These are phyloP conservation scores for Penicillium sp. DNA, from an alignment of 2,329 filamentous ascomycete species.

Conservation along the genomic window DNA sequence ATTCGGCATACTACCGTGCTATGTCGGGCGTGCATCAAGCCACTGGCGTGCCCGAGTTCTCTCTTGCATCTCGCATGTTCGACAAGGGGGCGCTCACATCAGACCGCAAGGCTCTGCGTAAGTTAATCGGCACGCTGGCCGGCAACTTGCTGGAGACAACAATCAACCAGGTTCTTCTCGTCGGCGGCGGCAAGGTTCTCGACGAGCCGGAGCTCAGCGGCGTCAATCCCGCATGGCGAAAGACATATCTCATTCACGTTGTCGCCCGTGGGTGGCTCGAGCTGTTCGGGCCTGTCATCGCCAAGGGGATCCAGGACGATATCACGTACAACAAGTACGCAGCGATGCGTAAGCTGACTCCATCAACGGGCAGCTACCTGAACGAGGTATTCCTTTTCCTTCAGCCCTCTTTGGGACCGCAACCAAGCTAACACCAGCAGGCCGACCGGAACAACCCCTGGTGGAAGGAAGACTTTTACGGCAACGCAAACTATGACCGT, in stretches of 20 bases:
- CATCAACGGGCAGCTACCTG: constrained; percentile 42
- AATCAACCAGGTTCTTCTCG: constrained; percentile 24
- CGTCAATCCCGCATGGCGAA: constrained; percentile 59
- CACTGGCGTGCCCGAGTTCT: constrained; percentile 25
- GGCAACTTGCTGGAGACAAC: constrained; percentile 24
- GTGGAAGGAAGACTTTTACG: constrained; percentile 24
- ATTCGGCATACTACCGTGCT: constrained; percentile 33
- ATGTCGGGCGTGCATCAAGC: constrained; percentile 32
- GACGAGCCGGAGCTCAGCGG: constrained; percentile 46
- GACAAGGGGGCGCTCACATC: constrained; percentile 19
- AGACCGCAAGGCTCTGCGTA: constrained; percentile 5
- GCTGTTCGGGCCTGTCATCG: constrained; percentile 16
- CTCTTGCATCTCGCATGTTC: constrained; percentile 33
- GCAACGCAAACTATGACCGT: constrained; percentile 9
- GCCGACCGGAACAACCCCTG: constrained; percentile 25
- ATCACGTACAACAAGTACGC: constrained; percentile 37
- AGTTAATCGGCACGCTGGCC: constrained; percentile 17
- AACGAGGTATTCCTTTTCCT: constrained; percentile 34
- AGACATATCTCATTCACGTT: constrained; percentile 40
- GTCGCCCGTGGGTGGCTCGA: constrained; percentile 28
- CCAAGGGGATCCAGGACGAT: constrained; percentile 31
- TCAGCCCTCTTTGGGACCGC: not conserved
- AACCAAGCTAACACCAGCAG: not conserved
- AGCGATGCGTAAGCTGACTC: constrained; percentile 38
- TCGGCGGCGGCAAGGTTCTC: constrained; percentile 36